Evolutionary conservation across 495 filamentous ascomycete species (phyloP).

Genomic region (Pyrenula aspistea): DNA sequence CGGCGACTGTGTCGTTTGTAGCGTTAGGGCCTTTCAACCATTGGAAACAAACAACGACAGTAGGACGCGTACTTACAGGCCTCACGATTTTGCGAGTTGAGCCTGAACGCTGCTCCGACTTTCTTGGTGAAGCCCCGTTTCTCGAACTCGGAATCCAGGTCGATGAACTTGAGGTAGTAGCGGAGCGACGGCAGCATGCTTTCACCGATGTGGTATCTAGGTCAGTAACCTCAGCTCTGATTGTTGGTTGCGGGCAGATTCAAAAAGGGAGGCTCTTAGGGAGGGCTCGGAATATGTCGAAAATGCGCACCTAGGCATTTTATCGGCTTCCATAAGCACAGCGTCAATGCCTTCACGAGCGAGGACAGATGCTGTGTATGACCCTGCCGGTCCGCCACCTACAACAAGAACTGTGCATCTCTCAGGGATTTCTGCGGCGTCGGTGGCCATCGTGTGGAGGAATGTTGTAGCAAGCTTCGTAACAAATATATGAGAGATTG

Average conservation of each 20-base stretch:
- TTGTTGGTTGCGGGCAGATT: neutral
- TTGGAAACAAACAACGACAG: too few relatives aligned
- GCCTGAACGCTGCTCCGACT: conserved; percentile 34
- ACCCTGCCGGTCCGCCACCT: conserved; percentile 35
- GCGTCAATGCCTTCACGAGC: conserved; percentile 31
- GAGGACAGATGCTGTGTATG: conserved; percentile 28
- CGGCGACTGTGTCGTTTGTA: conserved; percentile 21
- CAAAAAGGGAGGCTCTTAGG: neutral
- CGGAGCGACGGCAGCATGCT: conserved; percentile 37
- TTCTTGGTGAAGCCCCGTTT: conserved; percentile 32
- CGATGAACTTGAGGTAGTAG: conserved; percentile 35
- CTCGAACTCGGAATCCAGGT: conserved; percentile 28
- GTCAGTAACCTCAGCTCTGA: neutral
- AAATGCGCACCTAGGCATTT: conserved; percentile 25
- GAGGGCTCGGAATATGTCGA: neutral
- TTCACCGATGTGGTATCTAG: conserved; percentile 20
- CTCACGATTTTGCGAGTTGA: conserved; percentile 24
- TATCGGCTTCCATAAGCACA: conserved; percentile 31
- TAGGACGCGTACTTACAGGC: conserved; percentile 9
- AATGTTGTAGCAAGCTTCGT: neutral
- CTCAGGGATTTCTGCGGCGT: conserved; percentile 14
- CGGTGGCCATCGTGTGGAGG: neutral
- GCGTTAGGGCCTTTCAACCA: neutral
- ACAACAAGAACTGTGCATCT: conserved; percentile 28
- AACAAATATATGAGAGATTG: neutral